Evolutionary conservation across 441 rosid genomes (phyloP).

Genomic region (Populus hybrid): DNA sequence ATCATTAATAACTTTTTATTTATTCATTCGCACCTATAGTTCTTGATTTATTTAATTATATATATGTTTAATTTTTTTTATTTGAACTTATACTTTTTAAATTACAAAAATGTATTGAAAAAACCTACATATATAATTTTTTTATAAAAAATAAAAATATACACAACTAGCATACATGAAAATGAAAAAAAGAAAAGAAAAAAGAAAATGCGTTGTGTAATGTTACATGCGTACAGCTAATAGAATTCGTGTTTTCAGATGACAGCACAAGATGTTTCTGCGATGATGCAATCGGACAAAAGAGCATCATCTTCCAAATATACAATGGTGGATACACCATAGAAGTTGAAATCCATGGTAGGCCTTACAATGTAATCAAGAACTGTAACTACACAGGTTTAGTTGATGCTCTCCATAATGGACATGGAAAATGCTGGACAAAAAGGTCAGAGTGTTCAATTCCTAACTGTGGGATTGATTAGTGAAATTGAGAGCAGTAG

Average conservation of each 20-base stretch:
- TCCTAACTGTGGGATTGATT: background rate
- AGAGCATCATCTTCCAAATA: conserved; percentile 55
- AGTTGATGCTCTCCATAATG: conserved; percentile 65
- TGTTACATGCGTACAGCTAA: background rate
- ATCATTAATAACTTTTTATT: too few species aligned
- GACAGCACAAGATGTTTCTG: conserved; percentile 66
- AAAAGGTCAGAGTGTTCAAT: conserved; percentile 33
- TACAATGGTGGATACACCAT: conserved; percentile 85
- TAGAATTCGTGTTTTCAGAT: conserved; percentile 34
- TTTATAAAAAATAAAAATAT: too few species aligned
- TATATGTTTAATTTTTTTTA: too few species aligned
- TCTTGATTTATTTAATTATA: too few species aligned
- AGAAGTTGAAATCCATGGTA: conserved; percentile 79
- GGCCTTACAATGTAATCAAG: conserved; percentile 80
- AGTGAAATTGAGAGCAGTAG: background rate
- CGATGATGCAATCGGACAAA: conserved; percentile 64
- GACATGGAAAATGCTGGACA: conserved; percentile 74
- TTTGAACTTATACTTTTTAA: too few species aligned
- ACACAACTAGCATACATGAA: too few species aligned
- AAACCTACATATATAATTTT: too few species aligned
- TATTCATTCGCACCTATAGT: accelerated
- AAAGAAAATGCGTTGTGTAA: background rate
- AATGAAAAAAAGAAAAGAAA: too few species aligned
- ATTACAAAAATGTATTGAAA: too few species aligned
- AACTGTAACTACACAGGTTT: conserved; percentile 72